These are phyloP conservation scores for Erysimum pusillum DNA, from an alignment of 441 rosid species.

Conservation along the genomic window DNA sequence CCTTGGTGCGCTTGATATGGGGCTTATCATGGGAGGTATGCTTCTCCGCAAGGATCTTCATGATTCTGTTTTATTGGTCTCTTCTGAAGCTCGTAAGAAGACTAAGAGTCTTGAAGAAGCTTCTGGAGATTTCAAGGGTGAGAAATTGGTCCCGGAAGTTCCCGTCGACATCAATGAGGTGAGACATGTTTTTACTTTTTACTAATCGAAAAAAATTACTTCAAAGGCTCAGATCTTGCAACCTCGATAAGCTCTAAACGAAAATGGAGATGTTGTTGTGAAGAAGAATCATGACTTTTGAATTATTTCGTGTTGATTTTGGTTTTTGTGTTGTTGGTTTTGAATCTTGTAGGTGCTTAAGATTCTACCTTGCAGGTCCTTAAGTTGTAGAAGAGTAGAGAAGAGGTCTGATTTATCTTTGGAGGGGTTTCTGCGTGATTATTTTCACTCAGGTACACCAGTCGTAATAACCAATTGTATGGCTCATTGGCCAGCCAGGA, in stretches of 20 bases:
- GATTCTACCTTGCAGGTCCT: conserved; percentile 70
- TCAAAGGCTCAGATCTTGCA: conserved; percentile 29
- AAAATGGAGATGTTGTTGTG: not conserved
- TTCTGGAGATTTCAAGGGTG: conserved; percentile 33
- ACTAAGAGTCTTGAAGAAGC: conserved; percentile 32
- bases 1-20: conserved; percentile 87
- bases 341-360: conserved; percentile 59
- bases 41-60: conserved; percentile 81
- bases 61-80: conserved; percentile 60
- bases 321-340: conserved; percentile 18
- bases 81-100: conserved; percentile 55
- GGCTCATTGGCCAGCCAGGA: conserved; percentile 96
- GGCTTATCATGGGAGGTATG: conserved; percentile 91
- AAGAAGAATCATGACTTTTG: not conserved
- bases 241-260: not conserved
- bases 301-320: not conserved
- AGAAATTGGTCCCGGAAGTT: conserved; percentile 39
- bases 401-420: conserved; percentile 77
- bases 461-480: conserved; percentile 86
- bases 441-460: conserved; percentile 74
- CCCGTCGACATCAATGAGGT: conserved; percentile 72
- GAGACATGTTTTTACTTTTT: conserved; percentile 8
- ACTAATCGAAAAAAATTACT: not conserved
- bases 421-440: conserved; percentile 85
- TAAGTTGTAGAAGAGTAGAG: conserved; percentile 67